These are phyloP conservation scores for Hanseniaspora valbyensis DNA, from an alignment of 805 yeast species.

Conservation along the genomic window DNA sequence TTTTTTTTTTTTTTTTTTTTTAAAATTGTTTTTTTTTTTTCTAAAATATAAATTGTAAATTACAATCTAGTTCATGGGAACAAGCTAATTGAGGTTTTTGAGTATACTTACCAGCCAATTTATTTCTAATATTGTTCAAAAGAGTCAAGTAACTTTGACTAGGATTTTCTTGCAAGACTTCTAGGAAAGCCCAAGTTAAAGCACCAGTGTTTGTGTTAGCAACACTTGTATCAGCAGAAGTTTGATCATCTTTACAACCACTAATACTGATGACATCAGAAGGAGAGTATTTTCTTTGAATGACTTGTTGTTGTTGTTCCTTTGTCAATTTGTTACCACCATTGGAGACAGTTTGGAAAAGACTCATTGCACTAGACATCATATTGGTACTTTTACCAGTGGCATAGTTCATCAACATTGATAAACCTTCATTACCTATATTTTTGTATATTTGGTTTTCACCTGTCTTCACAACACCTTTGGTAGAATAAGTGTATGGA, in stretches of 20 bases:
- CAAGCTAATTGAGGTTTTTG: conserved; percentile 78
- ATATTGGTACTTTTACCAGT: conserved; percentile 42
- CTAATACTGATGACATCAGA: conserved; percentile 69
- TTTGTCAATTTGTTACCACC: conserved; percentile 31
- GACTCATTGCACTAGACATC: conserved; percentile 34
- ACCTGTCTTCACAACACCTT: conserved; percentile 74
- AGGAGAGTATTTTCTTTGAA: conserved; percentile 51
- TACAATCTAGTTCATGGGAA: conserved; percentile 68
- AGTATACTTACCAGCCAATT: conserved; percentile 51
- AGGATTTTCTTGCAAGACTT: conserved; percentile 49
- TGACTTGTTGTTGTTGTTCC: conserved; percentile 35
- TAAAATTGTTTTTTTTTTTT: neutral
- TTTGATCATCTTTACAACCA: conserved; percentile 77
- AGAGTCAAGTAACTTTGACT: conserved; percentile 59
- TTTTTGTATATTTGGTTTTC: conserved; percentile 51
- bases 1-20: neutral
- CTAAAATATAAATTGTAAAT: conserved; percentile 40
- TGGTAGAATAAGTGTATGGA: conserved; percentile 70
- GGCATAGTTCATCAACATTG: conserved; percentile 49
- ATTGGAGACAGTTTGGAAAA: conserved; percentile 35
- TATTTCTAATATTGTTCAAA: conserved; percentile 57
- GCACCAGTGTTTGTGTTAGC: conserved; percentile 71
- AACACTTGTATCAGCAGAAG: conserved; percentile 70
- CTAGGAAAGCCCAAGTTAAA: conserved; percentile 67
- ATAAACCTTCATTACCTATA: conserved; percentile 55